A percentile compares a stretch with the other conserved stretches of the same genome.
Evolutionary conservation across 257 asterid species (phyloP).

Genomic region (Nemophila menziesii): DNA sequence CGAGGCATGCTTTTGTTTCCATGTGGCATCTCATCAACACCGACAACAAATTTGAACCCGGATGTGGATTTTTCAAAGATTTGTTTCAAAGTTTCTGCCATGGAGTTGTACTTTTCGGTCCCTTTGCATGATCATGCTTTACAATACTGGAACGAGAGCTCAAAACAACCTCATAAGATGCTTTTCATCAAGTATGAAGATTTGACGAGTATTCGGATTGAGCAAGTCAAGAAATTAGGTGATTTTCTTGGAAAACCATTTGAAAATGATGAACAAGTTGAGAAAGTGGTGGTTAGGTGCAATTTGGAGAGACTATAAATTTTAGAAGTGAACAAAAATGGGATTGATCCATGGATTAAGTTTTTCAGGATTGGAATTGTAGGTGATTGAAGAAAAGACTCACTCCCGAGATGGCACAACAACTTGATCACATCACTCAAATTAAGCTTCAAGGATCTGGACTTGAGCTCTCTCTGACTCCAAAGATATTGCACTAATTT

Average conservation of each 20-base stretch:
- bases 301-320: slow-evolving; percentile 7
- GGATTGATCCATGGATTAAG: background rate
- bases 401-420: background rate
- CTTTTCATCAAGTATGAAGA: slow-evolving; percentile 11
- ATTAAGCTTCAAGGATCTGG: background rate
- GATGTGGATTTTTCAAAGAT: no score
- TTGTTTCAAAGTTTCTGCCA: no score
- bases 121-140: no score
- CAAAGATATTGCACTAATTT: no score
- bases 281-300: slow-evolving; percentile 6
- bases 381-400: background rate
- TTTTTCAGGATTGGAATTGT: background rate
- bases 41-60: no score
- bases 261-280: slow-evolving; percentile 1
- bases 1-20: no score
- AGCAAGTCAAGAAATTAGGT: slow-evolving; percentile 6
- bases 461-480: no score
- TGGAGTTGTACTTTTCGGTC: no score
- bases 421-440: background rate
- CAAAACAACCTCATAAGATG: no score
- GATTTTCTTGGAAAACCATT: slow-evolving; percentile 9
- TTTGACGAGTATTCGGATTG: background rate
- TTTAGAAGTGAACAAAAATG: slow-evolving; percentile 7
- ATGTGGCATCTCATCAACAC: no score
- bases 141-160: no score